Conservation (phyloP, 2,329 filamentous ascomycete species). For the Sclerotinia borealis region DNA sequence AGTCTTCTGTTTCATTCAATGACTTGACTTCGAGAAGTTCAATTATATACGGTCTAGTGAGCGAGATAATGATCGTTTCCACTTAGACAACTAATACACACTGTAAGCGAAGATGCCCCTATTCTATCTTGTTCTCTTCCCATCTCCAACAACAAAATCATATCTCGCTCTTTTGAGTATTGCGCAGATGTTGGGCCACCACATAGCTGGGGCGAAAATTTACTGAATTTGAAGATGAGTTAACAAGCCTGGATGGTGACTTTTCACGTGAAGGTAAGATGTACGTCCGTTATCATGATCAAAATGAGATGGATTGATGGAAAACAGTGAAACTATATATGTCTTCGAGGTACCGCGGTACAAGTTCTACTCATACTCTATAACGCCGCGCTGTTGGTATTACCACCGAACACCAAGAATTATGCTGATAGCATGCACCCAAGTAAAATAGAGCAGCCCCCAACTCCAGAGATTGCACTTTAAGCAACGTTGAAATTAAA, state of each 20-base stretch:
- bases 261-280: not conserved
- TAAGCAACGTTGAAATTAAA: not conserved
- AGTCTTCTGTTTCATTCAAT: not conserved
- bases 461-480: not conserved
- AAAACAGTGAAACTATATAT: not conserved
- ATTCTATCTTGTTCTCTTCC: not conserved
- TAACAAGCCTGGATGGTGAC: not conserved
- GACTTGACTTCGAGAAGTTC: not conserved
- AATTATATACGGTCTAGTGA: not conserved
- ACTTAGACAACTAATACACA: too few species aligned
- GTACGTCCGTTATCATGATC: not conserved
- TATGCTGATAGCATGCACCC: constrained; percentile 5
- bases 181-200: not conserved
- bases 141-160: not conserved
- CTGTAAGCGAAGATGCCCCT: constrained; percentile 7
- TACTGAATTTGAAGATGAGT: not conserved
- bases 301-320: not conserved
- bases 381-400: constrained; percentile 7
- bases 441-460: not conserved
- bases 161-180: not conserved
- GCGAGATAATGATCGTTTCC: not conserved
- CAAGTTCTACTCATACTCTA: not conserved
- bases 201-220: not conserved
- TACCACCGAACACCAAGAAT: not conserved
- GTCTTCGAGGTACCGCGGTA: constrained; percentile 6